phyloP scores from a whole-genome alignment of 208 protist genomes.

The Trypanosoma platydactyli region DNA sequence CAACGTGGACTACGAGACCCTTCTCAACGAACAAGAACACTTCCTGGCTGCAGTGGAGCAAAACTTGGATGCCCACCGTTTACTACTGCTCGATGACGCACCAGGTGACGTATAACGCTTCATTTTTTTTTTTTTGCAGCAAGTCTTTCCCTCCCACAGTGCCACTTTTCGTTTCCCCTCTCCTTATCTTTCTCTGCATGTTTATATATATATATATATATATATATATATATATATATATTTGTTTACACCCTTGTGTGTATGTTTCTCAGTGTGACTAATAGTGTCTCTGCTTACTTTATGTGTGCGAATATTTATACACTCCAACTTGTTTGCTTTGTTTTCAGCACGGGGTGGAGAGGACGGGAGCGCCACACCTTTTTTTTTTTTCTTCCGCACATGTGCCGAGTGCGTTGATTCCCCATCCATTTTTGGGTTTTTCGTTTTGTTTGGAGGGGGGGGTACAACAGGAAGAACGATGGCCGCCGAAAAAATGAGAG shows the following conservation, averaged over 20 bases:
- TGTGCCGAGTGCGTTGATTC: not conserved
- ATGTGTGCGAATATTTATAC: no score
- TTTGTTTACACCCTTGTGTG: not conserved
- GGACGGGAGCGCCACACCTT: no score
- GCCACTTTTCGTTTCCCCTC: not conserved
- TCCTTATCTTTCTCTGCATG: not conserved
- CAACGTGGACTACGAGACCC: conserved; percentile 32
- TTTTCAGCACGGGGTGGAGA: no score
- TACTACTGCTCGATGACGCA: not conserved
- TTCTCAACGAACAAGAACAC: conserved; percentile 26
- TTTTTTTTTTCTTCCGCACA: conserved; percentile 13
- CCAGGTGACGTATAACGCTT: not conserved
- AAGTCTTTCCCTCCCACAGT: not conserved
- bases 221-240: not conserved
- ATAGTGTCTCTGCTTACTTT: not conserved
- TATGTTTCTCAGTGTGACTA: not conserved
- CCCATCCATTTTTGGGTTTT: no score
- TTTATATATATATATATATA: not conserved
- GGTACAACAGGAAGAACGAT: no score
- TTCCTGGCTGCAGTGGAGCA: conserved; percentile 16
- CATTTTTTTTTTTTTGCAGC: not conserved
- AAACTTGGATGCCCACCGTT: conserved; percentile 4
- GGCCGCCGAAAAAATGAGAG: no score
- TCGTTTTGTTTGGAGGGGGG: no score
- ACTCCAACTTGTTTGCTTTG: conserved; percentile 17